These are phyloP conservation scores for Gentiana dahurica DNA, from an alignment of 257 asterid genomes.

Conservation along the genomic window DNA sequence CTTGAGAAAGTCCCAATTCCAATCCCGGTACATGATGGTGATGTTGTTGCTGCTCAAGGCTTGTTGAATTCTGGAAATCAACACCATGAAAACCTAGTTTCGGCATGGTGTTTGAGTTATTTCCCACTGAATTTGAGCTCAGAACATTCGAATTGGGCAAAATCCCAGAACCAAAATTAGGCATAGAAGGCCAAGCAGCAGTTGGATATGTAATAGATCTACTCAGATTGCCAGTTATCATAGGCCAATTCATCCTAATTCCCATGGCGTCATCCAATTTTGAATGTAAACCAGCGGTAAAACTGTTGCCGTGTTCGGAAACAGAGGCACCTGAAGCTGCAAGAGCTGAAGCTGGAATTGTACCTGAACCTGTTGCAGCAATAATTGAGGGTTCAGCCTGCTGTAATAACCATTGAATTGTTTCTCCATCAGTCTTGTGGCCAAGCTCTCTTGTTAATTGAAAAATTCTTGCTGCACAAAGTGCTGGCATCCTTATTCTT, in stretches of 20 bases:
- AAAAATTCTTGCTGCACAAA: constrained; percentile 59
- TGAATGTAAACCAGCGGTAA: constrained; percentile 19
- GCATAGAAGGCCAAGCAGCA: constrained; percentile 43
- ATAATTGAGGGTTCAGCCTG: constrained; percentile 63
- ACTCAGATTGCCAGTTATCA: constrained; percentile 22
- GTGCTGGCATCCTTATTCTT: constrained; percentile 59
- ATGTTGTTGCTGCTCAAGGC: constrained; percentile 4
- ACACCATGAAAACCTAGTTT: constrained; percentile 34
- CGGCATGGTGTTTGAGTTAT: constrained; percentile 18
- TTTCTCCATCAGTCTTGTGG: constrained; percentile 64
- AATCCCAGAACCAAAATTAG: constrained; percentile 34
- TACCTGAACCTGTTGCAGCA: constrained; percentile 64
- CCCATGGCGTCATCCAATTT: constrained; percentile 29
- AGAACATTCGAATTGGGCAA: constrained; percentile 21
- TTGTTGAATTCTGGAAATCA: constrained; percentile 22
- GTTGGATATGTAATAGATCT: constrained; percentile 20
- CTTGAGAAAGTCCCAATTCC: constrained; percentile 80
- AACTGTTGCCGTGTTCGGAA: constrained; percentile 38
- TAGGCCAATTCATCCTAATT: constrained; percentile 18
- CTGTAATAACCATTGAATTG: constrained; percentile 66
- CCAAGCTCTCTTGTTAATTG: constrained; percentile 60
- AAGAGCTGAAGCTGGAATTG: constrained; percentile 63
- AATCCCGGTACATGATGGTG: constrained; percentile 37
- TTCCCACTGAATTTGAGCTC: constrained; percentile 13
- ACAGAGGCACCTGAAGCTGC: constrained; percentile 35